phyloP scores from a whole-genome alignment of 1,139 yeast genomes.

The Suhomyces anneliseae region DNA sequence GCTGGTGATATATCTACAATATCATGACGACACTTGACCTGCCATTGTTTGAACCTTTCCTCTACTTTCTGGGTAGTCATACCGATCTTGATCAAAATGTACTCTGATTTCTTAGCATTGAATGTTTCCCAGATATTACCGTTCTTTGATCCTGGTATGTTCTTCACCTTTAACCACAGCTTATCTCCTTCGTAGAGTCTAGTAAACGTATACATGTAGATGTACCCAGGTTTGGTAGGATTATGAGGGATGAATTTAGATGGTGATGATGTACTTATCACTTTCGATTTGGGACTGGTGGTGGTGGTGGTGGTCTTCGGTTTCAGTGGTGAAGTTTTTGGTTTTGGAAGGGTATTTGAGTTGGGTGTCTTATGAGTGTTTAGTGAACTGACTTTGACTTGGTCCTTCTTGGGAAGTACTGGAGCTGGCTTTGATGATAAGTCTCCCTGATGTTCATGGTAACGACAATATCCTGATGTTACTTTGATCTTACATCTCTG shows the following conservation, averaged over 20 bases:
- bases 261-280: background rate
- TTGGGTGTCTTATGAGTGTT: background rate
- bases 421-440: too few species aligned
- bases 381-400: background rate
- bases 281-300: background rate
- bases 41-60: slow-evolving; percentile 54
- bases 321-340: background rate
- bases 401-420: slow-evolving; percentile 6
- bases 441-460: slow-evolving; percentile 17
- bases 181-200: slow-evolving; percentile 32
- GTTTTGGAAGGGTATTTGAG: background rate
- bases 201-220: slow-evolving; percentile 53
- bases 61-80: slow-evolving; percentile 50
- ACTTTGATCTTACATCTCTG: slow-evolving; percentile 27
- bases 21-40: slow-evolving; percentile 50
- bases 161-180: slow-evolving; percentile 35
- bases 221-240: slow-evolving; percentile 35
- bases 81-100: slow-evolving; percentile 54
- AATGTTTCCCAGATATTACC: slow-evolving; percentile 35
- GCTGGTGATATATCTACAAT: slow-evolving; percentile 36
- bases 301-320: too few species aligned
- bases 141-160: slow-evolving; percentile 28
- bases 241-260: too few species aligned
- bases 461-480: slow-evolving; percentile 24
- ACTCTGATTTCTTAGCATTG: slow-evolving; percentile 37